phyloP scores from a whole-genome alignment of 148 eudicot species.

The Polygonum aviculare region DNA sequence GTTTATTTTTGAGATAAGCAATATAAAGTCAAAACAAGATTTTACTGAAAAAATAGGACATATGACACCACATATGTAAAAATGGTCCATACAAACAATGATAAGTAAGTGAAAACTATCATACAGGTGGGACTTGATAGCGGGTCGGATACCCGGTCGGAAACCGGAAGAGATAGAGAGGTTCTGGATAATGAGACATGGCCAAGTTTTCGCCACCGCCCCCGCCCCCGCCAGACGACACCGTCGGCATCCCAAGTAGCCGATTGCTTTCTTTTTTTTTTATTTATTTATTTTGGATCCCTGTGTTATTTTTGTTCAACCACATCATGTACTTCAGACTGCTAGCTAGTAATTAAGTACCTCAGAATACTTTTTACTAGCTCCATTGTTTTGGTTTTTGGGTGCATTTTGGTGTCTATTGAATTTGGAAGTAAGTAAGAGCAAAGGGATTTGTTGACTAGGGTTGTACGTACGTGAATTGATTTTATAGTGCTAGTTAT shows the following conservation, averaged over 20 bases:
- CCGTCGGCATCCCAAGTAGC: neutral
- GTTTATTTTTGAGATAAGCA: too few relatives aligned
- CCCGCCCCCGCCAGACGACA: neutral
- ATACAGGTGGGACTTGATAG: constrained; percentile 44
- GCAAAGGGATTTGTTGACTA: neutral
- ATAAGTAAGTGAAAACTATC: neutral
- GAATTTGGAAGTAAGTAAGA: too few relatives aligned
- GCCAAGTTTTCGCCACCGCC: constrained; percentile 13
- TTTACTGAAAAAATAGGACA: too few relatives aligned
- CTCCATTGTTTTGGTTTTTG: neutral
- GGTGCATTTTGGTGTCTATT: neutral
- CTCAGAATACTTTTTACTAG: too few relatives aligned
- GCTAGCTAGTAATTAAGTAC: too few relatives aligned
- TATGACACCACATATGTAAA: too few relatives aligned
- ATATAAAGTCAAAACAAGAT: too few relatives aligned
- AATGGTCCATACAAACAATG: too few relatives aligned
- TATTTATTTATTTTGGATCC: too few relatives aligned
- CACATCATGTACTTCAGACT: neutral
- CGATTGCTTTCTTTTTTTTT: too few relatives aligned
- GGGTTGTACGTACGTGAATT: neutral
- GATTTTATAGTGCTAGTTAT: neutral
- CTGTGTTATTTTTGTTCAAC: neutral
- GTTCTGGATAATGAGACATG: constrained; percentile 44
- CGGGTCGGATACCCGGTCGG: constrained; percentile 47
- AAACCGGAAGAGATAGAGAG: constrained; percentile 52